Evolutionary conservation across 2,329 filamentous ascomycete species (phyloP), one percentile per base, ranked within the genome.

Genomic region (Fusarium sp.): DNA sequence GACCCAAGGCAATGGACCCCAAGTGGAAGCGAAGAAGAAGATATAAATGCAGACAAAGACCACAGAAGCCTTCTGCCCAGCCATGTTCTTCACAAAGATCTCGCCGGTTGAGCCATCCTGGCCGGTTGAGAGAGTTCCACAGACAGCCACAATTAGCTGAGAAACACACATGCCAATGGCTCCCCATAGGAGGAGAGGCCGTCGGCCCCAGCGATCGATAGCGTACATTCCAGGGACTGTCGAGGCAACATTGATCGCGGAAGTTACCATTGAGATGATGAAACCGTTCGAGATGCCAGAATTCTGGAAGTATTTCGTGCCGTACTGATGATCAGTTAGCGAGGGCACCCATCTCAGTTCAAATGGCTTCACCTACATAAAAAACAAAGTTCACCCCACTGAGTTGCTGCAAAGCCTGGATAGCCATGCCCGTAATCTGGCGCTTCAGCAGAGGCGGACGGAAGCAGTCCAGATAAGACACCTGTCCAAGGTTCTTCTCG

Each of bases 201-300:
- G 92, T 77, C 92, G 92, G 72, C 93, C 93, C 71, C 92, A 85
- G 75, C 85, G 88, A 84, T 95, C 93, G 70, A 94, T 89, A 22
- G 89, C 89, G 81, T 86, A 93, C 87, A 95, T 94, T 22, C 92
- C 92, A 77, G 94, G 80, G 0, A 92, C 92, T 0, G 93, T 94
- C 16, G 91, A 92, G 81, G 86, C 84, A 62, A 94, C 92, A 82
- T 94, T 94, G 84, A 94, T 91, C n/a, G 93, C 85, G 59, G 91
- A 93, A 73, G 91, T 93, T 83, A 94, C 90, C 77, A 94, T 85
- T 64, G 88, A 90, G 80, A 94, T 92, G 77, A 94, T 82, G 86
- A 94, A 95, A 22, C 89, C 87, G 83, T 94, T 91, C 42, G 79
- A 73, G 77, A 94, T 91, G 60, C 89, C 89, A 36, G 91, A 88